phyloP scores from a whole-genome alignment of 2,329 filamentous ascomycete genomes.

The Chaetomium sp. region DNA sequence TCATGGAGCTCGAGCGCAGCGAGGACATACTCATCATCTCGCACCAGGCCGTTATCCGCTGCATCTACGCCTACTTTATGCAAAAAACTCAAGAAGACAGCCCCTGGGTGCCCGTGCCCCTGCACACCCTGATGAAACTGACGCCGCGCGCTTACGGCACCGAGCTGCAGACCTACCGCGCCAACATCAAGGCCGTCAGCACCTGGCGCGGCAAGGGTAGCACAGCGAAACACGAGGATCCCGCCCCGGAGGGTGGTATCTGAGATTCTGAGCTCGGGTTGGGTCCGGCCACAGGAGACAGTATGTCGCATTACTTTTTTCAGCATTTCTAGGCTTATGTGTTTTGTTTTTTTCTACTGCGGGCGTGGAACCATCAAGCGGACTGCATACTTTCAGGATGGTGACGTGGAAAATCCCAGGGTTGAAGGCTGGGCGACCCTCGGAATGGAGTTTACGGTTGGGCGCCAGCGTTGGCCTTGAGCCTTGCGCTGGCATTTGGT shows the following conservation, averaged over 20 bases:
- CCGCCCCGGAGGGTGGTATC: conserved; percentile 38
- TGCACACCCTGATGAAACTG: conserved; percentile 95
- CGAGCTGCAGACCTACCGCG: conserved; percentile 82
- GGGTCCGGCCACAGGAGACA: not conserved
- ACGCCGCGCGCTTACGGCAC: conserved; percentile 94
- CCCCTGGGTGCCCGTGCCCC: conserved; percentile 97
- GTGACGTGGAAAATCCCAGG: not conserved
- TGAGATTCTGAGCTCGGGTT: conserved; percentile 13
- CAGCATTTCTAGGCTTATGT: conserved; percentile 2
- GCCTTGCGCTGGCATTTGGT: not conserved
- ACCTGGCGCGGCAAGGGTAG: conserved; percentile 95
- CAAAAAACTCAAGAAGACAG: conserved; percentile 90
- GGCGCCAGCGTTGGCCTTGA: conserved; percentile 5
- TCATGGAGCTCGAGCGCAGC: conserved; percentile 96
- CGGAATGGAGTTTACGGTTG: conserved; percentile 8
- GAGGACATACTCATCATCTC: conserved; percentile 98
- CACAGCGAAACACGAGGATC: conserved; percentile 82
- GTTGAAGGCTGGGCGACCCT: not conserved
- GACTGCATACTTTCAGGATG: conserved; percentile 2
- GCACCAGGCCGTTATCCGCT: conserved; percentile 93
- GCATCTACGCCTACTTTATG: conserved; percentile 99
- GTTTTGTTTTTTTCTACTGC: not conserved
- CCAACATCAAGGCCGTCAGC: conserved; percentile 92
- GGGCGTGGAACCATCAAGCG: conserved; percentile 7
- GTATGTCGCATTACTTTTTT: conserved; percentile 1